phyloP scores from a whole-genome alignment of 352 stramenopile species.

The Elongisporangium undulatum region DNA sequence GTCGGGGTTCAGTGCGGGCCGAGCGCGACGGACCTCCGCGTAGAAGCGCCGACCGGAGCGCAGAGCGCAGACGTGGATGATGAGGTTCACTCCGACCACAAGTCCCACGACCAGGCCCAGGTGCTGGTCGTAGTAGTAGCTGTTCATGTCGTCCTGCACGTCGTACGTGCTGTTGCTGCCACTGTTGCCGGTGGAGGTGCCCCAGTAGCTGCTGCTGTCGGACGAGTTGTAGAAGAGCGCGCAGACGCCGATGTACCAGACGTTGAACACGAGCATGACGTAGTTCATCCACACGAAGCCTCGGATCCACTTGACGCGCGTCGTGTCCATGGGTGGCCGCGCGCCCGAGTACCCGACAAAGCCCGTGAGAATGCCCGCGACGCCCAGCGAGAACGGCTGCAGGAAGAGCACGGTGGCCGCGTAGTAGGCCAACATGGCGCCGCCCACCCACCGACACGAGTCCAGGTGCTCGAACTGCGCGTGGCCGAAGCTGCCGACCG shows the following conservation, averaged over 20 bases:
- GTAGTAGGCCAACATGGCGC: constrained; percentile 68
- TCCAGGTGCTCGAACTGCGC: constrained; percentile 56
- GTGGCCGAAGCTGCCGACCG: constrained; percentile 22
- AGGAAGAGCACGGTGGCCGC: constrained; percentile 63
- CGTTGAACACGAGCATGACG: constrained; percentile 57
- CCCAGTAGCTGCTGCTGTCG: constrained; percentile 7
- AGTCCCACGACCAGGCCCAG: constrained; percentile 42
- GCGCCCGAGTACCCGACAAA: constrained; percentile 64
- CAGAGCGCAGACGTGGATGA: constrained; percentile 57
- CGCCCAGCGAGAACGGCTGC: constrained; percentile 64
- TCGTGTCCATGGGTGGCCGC: constrained; percentile 46
- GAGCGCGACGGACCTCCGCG: constrained; percentile 24
- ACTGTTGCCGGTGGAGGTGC: background rate
- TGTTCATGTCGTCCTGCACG: constrained; percentile 13
- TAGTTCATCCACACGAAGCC: constrained; percentile 73
- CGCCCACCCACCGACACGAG: constrained; percentile 53
- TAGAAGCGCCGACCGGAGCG: constrained; percentile 25
- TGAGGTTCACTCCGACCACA: constrained; percentile 43
- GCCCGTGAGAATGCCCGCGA: constrained; percentile 48
- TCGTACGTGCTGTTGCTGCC: constrained; percentile 11
- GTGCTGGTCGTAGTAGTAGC: constrained; percentile 33
- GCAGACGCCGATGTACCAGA: constrained; percentile 47
- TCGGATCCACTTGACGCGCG: constrained; percentile 66
- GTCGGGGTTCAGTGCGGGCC: background rate
- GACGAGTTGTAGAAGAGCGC: constrained; percentile 26